These are phyloP conservation scores for Vitis amurensis DNA, from an alignment of 164 flowering plant species.

Conservation along the genomic window DNA sequence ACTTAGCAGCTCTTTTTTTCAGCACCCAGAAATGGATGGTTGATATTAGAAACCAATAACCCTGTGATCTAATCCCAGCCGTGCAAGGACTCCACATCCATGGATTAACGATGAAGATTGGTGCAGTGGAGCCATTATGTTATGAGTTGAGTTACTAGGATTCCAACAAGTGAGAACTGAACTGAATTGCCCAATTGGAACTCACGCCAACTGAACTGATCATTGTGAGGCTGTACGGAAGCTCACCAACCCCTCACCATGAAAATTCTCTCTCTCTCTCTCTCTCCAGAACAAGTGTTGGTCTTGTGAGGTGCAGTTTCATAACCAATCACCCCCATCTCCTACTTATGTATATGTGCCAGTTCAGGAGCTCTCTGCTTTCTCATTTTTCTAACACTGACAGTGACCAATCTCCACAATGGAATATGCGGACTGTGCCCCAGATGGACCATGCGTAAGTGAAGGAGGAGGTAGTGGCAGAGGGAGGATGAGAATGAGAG, in stretches of 20 bases:
- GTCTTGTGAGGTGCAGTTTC: constrained; percentile 8
- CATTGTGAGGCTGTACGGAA: neutral
- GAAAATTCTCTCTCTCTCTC: constrained; percentile 3
- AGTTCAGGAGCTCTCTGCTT: neutral
- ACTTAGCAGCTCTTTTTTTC: too few species aligned
- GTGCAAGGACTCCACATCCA: too few species aligned
- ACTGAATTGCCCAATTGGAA: too few species aligned
- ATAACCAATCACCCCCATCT: neutral
- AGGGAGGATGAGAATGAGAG: constrained; percentile 7
- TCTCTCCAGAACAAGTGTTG: neutral
- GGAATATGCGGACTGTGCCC: constrained; percentile 11
- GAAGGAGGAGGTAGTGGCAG: neutral
- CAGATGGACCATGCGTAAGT: constrained; percentile 4
- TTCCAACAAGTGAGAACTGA: too few species aligned
- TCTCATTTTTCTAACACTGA: neutral
- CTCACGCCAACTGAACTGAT: neutral
- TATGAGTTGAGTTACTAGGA: too few species aligned
- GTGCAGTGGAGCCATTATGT: too few species aligned
- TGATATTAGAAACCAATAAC: neutral
- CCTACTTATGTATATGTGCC: neutral
- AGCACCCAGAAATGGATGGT: too few species aligned
- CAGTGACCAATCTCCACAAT: constrained; percentile 1
- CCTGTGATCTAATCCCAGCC: neutral
- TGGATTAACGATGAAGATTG: too few species aligned
- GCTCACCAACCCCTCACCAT: neutral